These are phyloP conservation scores for Tephrocybe sp. DNA, from an alignment of 768 basidiomycete species.

Conservation along the genomic window DNA sequence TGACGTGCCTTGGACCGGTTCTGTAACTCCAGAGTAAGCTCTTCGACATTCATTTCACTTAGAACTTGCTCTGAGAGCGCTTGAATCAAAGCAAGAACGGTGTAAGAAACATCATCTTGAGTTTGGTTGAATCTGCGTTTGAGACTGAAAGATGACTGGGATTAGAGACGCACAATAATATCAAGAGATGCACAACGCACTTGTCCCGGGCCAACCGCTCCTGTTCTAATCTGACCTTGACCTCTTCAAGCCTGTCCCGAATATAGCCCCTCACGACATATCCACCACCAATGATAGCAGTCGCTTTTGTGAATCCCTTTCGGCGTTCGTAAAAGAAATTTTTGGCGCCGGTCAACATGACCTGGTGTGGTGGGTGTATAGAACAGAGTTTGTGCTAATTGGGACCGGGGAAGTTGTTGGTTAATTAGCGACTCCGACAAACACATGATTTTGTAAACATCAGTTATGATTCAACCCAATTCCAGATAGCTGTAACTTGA, in stretches of 20 bases:
- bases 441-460: conserved; percentile 10
- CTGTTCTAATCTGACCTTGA: conserved; percentile 57
- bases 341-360: conserved; percentile 24
- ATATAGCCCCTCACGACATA: conserved; percentile 67
- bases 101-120: conserved; percentile 75
- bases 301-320: conserved; percentile 43
- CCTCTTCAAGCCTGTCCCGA: conserved; percentile 58
- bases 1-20: conserved; percentile 28
- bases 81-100: conserved; percentile 66
- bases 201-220: conserved; percentile 65
- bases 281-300: conserved; percentile 51
- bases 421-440: not conserved
- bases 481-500: not conserved
- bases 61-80: conserved; percentile 64
- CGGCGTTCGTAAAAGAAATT: conserved; percentile 51
- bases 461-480: not conserved
- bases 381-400: not conserved
- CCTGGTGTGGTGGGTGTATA: not conserved
- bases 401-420: not conserved
- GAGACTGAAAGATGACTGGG: conserved; percentile 42
- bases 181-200: conserved; percentile 39
- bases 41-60: conserved; percentile 76
- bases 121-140: conserved; percentile 72
- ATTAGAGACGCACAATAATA: conserved; percentile 3
- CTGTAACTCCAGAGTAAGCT: conserved; percentile 52